phyloP scores from a whole-genome alignment of 768 basidiomycete species.

The Rhizopogon vesiculosus region DNA sequence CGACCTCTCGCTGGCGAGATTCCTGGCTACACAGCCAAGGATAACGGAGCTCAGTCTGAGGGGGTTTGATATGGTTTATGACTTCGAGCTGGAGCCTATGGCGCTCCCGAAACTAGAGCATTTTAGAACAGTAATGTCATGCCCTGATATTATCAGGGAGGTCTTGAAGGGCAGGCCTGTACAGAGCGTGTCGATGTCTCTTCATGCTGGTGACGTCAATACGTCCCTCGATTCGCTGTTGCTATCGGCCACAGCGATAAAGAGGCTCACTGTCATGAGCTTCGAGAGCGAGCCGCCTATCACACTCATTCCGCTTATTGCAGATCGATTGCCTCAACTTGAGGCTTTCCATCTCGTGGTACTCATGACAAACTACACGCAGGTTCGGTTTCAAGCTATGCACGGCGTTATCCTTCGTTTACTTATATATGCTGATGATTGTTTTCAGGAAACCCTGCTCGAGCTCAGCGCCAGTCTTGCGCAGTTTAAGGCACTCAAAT shows the following conservation, averaged over 20 bases:
- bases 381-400: conserved; percentile 30
- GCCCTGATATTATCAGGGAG: conserved; percentile 38
- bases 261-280: conserved; percentile 53
- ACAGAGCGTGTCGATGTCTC: conserved; percentile 47
- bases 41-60: conserved; percentile 52
- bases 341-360: conserved; percentile 62
- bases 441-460: conserved; percentile 36
- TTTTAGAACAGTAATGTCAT: conserved; percentile 53
- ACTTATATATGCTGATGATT: not conserved
- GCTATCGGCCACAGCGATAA: conserved; percentile 33
- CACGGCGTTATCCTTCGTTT: too few relatives aligned
- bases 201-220: conserved; percentile 37
- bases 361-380: conserved; percentile 42
- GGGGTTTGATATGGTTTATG: conserved; percentile 38
- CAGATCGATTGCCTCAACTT: conserved; percentile 40
- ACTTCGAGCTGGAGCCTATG: conserved; percentile 27
- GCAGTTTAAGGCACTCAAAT: conserved; percentile 39
- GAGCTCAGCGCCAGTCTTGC: conserved; percentile 35
- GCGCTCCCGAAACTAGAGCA: conserved; percentile 44
- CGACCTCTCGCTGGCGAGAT: conserved; percentile 39
- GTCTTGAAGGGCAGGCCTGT: conserved; percentile 46
- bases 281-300: conserved; percentile 45
- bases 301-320: conserved; percentile 43
- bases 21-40: conserved; percentile 45
- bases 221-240: conserved; percentile 40